Percentiles rank a stretch among this genome's conserved stretches.
Conservation (phyloP, 208 protist species). For the Crithidia expoeki region DNA sequence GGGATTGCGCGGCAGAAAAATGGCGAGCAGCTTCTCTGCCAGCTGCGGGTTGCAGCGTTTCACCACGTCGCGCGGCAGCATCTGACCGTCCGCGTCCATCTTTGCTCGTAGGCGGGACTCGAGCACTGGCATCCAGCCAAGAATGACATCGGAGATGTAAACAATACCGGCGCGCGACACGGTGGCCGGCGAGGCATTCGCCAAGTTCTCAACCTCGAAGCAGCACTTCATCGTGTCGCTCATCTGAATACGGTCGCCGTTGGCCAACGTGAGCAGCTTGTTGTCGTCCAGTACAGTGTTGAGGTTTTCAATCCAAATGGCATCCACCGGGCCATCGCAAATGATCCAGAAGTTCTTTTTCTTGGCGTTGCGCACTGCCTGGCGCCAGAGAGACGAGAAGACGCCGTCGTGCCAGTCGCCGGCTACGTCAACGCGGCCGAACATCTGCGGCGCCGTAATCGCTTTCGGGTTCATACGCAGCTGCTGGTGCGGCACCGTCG, state of each 20-base stretch:
- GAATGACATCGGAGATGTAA: conserved; percentile 95
- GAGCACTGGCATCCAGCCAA: conserved; percentile 94
- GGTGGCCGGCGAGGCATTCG: conserved; percentile 99
- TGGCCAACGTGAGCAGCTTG: conserved; percentile 98
- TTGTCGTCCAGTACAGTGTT: conserved; percentile 99
- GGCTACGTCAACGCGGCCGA: conserved; percentile 94
- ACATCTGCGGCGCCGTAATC: conserved; percentile 96
- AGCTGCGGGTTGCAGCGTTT: conserved; percentile 78
- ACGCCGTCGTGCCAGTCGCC: conserved; percentile 97
- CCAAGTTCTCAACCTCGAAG: conserved; percentile 98
- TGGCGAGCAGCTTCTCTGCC: conserved; percentile 75
- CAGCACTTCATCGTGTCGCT: conserved; percentile 96
- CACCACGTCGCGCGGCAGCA: conserved; percentile 79
- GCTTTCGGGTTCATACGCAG: conserved; percentile 96
- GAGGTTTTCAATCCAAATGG: conserved; percentile 99
- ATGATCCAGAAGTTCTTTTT: conserved; percentile 95
- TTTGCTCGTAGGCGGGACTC: conserved; percentile 81
- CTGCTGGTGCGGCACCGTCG: conserved; percentile 89
- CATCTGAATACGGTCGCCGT: conserved; percentile 98
- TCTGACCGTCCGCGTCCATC: conserved; percentile 68
- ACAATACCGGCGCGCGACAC: conserved; percentile 98
- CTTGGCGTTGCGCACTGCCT: conserved; percentile 88
- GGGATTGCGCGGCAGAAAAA: conserved; percentile 77
- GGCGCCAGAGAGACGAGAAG: conserved; percentile 93
- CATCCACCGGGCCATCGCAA: conserved; percentile 98